Conservation (phyloP, 352 stramenopile genomes). For the Elongisporangium undulatum region DNA sequence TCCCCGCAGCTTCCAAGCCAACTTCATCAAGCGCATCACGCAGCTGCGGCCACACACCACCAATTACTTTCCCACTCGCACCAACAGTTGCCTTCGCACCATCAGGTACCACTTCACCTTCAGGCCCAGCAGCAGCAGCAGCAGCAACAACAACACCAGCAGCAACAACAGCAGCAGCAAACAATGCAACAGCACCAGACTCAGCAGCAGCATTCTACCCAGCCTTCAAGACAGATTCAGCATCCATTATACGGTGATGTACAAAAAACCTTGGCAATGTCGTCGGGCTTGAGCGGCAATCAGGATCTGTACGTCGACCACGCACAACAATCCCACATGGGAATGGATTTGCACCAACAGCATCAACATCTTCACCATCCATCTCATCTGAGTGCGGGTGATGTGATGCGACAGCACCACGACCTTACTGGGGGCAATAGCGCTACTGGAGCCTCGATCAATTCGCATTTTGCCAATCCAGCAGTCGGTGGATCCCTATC, state of each 20-base stretch:
- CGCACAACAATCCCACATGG: slow-evolving; percentile 40
- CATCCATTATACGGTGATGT: slow-evolving; percentile 55
- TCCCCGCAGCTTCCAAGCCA: slow-evolving; percentile 10
- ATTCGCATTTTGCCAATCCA: slow-evolving; percentile 8
- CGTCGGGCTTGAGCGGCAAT: slow-evolving; percentile 22
- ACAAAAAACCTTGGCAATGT: slow-evolving; percentile 45
- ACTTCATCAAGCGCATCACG: slow-evolving; percentile 10
- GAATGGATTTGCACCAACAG: slow-evolving; percentile 40
- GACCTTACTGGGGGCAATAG: slow-evolving; percentile 6
- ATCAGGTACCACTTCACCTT: slow-evolving; percentile 6
- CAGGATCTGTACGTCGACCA: slow-evolving; percentile 46
- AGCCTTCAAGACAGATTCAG: slow-evolving; percentile 24
- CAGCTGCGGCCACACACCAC: neutral
- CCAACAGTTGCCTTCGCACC: slow-evolving; percentile 34
- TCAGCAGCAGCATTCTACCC: slow-evolving; percentile 35
- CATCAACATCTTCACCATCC: slow-evolving; percentile 15
- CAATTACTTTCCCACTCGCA: slow-evolving; percentile 13
- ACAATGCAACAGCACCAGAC: slow-evolving; percentile 12
- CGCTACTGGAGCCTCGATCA: slow-evolving; percentile 2
- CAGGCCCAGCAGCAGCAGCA: slow-evolving; percentile 17
- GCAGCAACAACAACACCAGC: slow-evolving; percentile 35
- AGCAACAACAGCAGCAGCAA: slow-evolving; percentile 35
- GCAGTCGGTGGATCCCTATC: neutral
- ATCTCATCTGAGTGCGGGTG: slow-evolving; percentile 9
- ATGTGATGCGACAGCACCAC: slow-evolving; percentile 44